Base-by-base conservation (phyloP, 2,329 filamentous ascomycete species). In the Arthrobotrys iridis region DNA sequence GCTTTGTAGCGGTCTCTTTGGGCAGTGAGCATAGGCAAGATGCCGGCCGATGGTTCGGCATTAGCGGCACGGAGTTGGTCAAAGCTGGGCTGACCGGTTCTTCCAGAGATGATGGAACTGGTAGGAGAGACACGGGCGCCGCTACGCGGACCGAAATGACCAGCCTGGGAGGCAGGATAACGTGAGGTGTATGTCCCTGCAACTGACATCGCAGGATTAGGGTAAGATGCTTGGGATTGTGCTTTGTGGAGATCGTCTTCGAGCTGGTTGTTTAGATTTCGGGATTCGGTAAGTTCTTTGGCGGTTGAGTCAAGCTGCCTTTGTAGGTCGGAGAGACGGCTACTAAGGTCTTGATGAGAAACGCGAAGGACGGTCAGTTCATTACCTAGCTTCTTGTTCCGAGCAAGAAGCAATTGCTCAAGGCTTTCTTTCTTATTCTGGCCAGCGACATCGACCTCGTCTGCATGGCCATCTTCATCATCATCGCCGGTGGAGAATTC, bases 1-100 rank as follows among this genome's bases (percentile, higher is more conserved):
- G 96, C 93, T 86, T 97, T 98, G 87, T 98, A 99, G 59, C 95
- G 92, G 83, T 99, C 95, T 76, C 95, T 90, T 83, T 99, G 96
- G 1, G 96, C 95, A 33, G 95, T 97, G 60, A 99, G 91, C 96
- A 99, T 99, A 33, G 95, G 96, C 22, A 99, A 85, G 77, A 99
- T 97, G 10, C 93, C 87, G 86, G 30, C 91, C 91, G 65, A 90
- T 86, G 6, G 89, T 35, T 76, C 72, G 13, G 65, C 65, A 18
- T 65, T 71, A 10, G 65, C 55, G n/a, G 72, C 72, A 28, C 72
- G 72, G 13, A 76, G 64, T n/a, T 76, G 72, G 7, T 76, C 72
- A 35, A 76, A 76, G 26, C 46, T 60, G 52, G 83, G 81, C 45
- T 88, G 86, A 20, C 91, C 89, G 80, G 96, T 92, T 80, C 97